A percentile compares a stretch with the other conserved stretches of the same genome.
phyloP scores from a whole-genome alignment of 2,329 filamentous ascomycete species.

The Coniosporium tulheliwenetii region DNA sequence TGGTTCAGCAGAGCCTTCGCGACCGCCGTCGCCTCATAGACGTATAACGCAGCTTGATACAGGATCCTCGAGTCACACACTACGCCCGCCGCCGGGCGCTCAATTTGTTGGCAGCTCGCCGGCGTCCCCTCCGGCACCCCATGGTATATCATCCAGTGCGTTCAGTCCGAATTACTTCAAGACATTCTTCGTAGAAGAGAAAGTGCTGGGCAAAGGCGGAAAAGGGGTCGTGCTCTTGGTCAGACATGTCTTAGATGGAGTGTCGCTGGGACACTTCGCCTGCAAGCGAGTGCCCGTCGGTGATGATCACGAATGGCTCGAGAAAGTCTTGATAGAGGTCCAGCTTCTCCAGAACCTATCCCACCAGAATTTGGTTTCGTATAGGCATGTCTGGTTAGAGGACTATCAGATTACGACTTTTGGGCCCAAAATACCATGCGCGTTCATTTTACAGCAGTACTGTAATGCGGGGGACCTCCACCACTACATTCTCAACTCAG shows the following conservation, averaged over 20 bases:
- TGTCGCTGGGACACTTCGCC: constrained; percentile 77
- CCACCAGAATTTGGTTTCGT: constrained; percentile 90
- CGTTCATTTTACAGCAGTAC: constrained; percentile 94
- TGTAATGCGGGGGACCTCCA: constrained; percentile 90
- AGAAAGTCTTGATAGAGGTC: constrained; percentile 87
- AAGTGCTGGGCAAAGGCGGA: constrained; percentile 72
- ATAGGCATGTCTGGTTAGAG: constrained; percentile 94
- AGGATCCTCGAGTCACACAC: constrained; percentile 1
- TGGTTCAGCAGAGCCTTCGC: constrained; percentile 30
- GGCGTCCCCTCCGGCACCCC: constrained; percentile 21
- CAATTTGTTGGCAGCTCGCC: constrained; percentile 32
- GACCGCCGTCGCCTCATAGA: constrained; percentile 34
- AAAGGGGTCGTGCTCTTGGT: constrained; percentile 94
- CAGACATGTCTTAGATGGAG: constrained; percentile 78
- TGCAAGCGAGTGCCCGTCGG: constrained; percentile 93
- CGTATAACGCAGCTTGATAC: constrained; percentile 8
- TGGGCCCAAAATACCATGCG: constrained; percentile 80
- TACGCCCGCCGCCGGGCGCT: constrained; percentile 29
- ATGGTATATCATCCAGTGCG: constrained; percentile 69
- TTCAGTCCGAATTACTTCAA: constrained; percentile 91
- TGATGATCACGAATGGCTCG: constrained; percentile 86
- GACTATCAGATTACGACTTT: constrained; percentile 71
- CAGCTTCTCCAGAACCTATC: constrained; percentile 82
- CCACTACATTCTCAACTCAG: constrained; percentile 63
- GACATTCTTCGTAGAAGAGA: constrained; percentile 82